phyloP scores from a whole-genome alignment of 352 stramenopile genomes.

The Pythium periplocum region DNA sequence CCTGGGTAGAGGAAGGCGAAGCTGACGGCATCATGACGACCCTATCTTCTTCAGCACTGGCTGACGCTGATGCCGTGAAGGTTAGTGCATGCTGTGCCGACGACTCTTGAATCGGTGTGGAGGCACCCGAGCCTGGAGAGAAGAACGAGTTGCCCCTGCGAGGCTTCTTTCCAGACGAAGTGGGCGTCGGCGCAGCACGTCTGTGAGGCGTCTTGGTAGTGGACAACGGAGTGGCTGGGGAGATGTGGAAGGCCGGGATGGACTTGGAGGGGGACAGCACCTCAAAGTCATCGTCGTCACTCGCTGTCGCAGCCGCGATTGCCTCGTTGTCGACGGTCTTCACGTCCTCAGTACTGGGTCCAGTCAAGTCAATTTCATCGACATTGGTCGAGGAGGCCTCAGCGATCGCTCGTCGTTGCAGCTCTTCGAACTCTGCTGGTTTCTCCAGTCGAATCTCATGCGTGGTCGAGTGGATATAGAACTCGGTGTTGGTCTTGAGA shows the following conservation, averaged over 20 bases:
- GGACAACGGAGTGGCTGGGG: too few species aligned
- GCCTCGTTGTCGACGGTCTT: too few species aligned
- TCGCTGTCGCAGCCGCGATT: too few species aligned
- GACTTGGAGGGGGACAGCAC: too few species aligned
- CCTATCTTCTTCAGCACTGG: neutral
- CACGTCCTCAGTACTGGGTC: too few species aligned
- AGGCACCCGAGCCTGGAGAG: slow-evolving; percentile 3
- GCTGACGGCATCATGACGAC: neutral
- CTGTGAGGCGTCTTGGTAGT: too few species aligned
- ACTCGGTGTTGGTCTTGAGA: slow-evolving; percentile 51
- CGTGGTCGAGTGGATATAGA: slow-evolving; percentile 76
- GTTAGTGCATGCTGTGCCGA: slow-evolving; percentile 8
- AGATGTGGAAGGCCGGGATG: too few species aligned
- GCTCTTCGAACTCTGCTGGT: slow-evolving; percentile 39
- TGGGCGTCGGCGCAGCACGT: too few species aligned
- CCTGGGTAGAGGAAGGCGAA: neutral
- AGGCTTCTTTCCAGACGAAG: too few species aligned
- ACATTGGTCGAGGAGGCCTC: too few species aligned
- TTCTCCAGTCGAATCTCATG: slow-evolving; percentile 65
- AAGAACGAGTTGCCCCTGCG: slow-evolving; percentile 5
- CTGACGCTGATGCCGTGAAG: slow-evolving; percentile 5
- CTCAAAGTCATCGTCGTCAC: too few species aligned
- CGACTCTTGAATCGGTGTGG: slow-evolving; percentile 9
- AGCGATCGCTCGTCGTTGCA: slow-evolving; percentile 36
- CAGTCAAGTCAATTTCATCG: too few species aligned